Percentiles rank a stretch among this genome's conserved stretches.
Evolutionary conservation across 2,329 filamentous ascomycete species (phyloP).

Genomic region (Camillea tinctor): DNA sequence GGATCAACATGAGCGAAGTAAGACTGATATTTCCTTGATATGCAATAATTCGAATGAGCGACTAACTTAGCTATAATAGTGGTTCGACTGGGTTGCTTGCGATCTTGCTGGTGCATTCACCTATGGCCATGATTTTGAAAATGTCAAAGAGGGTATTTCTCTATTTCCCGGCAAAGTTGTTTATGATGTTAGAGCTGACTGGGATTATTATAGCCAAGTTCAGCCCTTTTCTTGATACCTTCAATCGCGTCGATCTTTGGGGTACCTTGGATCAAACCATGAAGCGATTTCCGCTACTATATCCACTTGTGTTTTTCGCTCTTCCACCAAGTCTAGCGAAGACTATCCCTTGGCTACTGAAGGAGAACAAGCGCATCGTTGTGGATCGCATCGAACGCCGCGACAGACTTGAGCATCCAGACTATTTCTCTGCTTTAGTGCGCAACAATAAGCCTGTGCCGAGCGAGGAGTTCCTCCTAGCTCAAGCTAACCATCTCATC

Average conservation of each 20-base stretch:
- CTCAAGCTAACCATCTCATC: slow-evolving; percentile 1
- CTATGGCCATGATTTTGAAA: neutral
- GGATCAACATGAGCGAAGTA: slow-evolving; percentile 1
- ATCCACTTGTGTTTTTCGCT: neutral
- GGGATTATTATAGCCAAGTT: neutral
- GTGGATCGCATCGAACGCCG: neutral
- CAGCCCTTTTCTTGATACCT: neutral
- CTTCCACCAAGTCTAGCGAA: neutral
- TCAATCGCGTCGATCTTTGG: neutral
- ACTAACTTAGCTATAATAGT: neutral
- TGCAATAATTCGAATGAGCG: neutral
- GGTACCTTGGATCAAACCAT: neutral
- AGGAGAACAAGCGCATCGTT: neutral
- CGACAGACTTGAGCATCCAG: neutral
- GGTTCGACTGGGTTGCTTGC: neutral
- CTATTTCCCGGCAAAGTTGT: neutral
- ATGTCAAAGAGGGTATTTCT: neutral
- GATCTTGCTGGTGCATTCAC: neutral
- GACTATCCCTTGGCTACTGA: neutral
- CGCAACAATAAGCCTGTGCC: neutral
- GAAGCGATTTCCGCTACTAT: neutral
- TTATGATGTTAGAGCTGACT: neutral
- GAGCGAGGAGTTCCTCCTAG: neutral
- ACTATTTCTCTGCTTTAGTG: neutral
- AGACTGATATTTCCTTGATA: neutral